Evolutionary conservation across 176 grass and related monocot species (phyloP).

Genomic region (Aegilops speltoides): DNA sequence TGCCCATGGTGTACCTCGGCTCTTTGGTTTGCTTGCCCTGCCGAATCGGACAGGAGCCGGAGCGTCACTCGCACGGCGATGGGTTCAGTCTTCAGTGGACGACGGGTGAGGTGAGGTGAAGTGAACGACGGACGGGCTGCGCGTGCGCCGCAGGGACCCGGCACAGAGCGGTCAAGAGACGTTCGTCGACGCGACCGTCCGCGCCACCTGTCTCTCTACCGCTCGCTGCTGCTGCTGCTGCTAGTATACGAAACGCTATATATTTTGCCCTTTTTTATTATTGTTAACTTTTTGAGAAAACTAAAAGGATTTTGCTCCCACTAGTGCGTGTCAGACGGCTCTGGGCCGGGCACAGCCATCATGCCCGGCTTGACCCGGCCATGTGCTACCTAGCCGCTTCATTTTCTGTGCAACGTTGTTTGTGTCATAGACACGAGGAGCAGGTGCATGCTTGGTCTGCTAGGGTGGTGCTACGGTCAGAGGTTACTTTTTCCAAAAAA

Average conservation of each 20-base stretch:
- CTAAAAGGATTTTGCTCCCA: no score
- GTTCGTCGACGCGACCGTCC: neutral
- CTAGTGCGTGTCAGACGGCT: neutral
- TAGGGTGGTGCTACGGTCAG: neutral
- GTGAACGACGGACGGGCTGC: neutral
- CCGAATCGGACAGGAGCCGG: neutral
- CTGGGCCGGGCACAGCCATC: constrained; percentile 1
- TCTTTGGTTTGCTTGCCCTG: neutral
- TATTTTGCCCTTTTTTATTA: no score
- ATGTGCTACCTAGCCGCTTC: neutral
- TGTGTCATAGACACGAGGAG: neutral
- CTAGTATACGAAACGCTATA: neutral
- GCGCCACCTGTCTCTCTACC: neutral
- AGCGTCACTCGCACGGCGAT: neutral
- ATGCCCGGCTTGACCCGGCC: constrained; percentile 5
- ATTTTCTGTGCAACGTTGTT: constrained; percentile 1
- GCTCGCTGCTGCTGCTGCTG: neutral
- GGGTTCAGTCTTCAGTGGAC: no score
- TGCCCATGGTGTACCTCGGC: neutral
- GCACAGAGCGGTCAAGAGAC: neutral
- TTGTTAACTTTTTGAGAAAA: no score
- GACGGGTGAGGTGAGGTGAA: neutral
- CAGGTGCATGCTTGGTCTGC: neutral
- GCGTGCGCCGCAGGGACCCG: neutral
- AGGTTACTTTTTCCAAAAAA: neutral